A percentile compares a stretch with the other conserved stretches of the same genome.
Evolutionary conservation across 129 eudicot species (phyloP).

Genomic region (Centrapalus pauciflorus): DNA sequence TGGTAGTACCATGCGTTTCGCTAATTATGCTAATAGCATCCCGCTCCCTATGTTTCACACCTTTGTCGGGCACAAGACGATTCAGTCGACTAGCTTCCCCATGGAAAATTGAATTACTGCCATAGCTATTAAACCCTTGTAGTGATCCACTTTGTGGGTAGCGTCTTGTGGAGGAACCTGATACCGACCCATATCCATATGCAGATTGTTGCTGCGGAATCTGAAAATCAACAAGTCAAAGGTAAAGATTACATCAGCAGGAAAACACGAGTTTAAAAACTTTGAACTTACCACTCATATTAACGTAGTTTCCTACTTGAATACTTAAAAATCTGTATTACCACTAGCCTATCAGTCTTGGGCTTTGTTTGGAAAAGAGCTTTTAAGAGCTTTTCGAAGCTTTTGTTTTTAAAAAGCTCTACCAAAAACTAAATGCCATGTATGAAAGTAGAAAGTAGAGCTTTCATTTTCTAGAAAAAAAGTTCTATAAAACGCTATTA

Average conservation of each 20-base stretch:
- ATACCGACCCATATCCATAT: slow-evolving; percentile 49
- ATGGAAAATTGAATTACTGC: slow-evolving; percentile 34
- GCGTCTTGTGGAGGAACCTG: slow-evolving; percentile 52
- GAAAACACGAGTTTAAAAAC: background rate
- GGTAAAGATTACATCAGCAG: background rate
- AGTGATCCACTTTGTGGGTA: slow-evolving; percentile 52
- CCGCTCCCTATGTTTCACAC: slow-evolving; percentile 59
- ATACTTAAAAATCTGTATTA: background rate
- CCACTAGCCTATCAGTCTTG: background rate
- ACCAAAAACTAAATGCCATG: too few relatives aligned
- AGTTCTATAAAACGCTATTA: too few relatives aligned
- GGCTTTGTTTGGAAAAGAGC: too few relatives aligned
- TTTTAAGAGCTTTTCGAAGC: too few relatives aligned
- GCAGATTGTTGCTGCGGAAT: slow-evolving; percentile 54
- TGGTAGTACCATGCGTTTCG: slow-evolving; percentile 48
- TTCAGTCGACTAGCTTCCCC: slow-evolving; percentile 47
- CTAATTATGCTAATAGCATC: slow-evolving; percentile 28
- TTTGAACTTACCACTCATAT: background rate
- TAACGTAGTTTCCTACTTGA: background rate
- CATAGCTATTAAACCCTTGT: slow-evolving; percentile 37
- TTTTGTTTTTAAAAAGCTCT: too few relatives aligned
- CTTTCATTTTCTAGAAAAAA: too few relatives aligned
- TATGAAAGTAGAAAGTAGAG: too few relatives aligned
- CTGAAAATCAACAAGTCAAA: slow-evolving; percentile 23
- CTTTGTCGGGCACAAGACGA: slow-evolving; percentile 44